phyloP scores from a whole-genome alignment of 202 grass and related monocot genomes.

The Alloteropsis angusta region DNA sequence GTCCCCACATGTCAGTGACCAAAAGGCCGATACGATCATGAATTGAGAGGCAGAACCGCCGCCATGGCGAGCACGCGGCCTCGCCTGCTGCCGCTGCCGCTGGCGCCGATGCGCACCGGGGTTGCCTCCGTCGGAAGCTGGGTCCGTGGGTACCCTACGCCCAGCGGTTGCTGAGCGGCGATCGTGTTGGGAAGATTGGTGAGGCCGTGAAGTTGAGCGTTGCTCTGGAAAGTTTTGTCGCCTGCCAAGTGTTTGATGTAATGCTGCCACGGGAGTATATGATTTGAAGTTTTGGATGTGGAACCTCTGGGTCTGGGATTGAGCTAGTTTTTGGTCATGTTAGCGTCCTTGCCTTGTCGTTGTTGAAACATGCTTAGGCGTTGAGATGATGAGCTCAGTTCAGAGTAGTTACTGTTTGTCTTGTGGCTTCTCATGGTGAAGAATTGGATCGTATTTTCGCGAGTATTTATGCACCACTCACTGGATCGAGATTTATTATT shows the following conservation, averaged over 20 bases:
- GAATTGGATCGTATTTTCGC: not conserved
- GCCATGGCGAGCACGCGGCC: not conserved
- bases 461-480: not conserved
- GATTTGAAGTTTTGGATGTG: not conserved
- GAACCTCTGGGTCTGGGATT: not conserved
- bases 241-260: slow-evolving; percentile 3
- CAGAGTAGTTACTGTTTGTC: not conserved
- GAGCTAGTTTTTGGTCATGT: not conserved
- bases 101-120: not conserved
- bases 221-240: not conserved
- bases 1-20: slow-evolving; percentile 1
- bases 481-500: not conserved
- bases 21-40: not conserved
- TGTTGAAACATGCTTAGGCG: not conserved
- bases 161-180: not conserved
- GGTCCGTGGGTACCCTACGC: not conserved
- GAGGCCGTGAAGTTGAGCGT: not conserved
- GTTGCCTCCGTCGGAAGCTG: not conserved
- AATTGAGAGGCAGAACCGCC: not conserved
- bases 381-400: not conserved
- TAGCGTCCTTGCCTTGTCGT: not conserved
- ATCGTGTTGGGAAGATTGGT: not conserved
- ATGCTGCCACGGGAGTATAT: not conserved
- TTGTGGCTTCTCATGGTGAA: not conserved
- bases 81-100: not conserved